A percentile compares a stretch with the other conserved stretches of the same genome.
phyloP scores from a whole-genome alignment of 2,329 filamentous ascomycete species.

The Lecanicillium sp. region DNA sequence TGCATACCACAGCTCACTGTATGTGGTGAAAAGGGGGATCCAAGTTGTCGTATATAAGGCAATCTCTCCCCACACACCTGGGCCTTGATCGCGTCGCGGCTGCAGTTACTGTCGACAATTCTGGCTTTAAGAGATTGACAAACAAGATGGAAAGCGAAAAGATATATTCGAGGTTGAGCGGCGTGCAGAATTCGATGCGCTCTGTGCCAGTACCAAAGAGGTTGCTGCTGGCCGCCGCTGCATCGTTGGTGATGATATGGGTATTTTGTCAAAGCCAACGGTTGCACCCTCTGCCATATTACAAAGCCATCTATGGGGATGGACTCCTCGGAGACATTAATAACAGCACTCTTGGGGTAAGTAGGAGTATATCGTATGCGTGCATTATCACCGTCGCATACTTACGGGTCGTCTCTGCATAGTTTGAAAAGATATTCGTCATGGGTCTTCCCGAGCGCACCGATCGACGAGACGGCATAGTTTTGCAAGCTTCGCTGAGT shows the following conservation, averaged over 20 bases:
- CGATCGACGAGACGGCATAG: conserved; percentile 41
- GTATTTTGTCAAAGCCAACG: conserved; percentile 6
- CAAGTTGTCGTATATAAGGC: too few relatives aligned
- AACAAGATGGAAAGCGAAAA: too few relatives aligned
- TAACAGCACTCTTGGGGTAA: conserved; percentile 7
- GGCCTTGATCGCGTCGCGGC: too few relatives aligned
- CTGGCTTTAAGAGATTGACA: too few relatives aligned
- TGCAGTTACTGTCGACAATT: too few relatives aligned
- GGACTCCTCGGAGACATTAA: conserved; percentile 7
- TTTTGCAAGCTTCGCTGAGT: conserved; percentile 36
- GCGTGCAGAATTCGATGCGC: too few relatives aligned
- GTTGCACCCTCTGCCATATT: conserved; percentile 4
- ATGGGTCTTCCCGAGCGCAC: conserved; percentile 40
- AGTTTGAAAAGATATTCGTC: conserved; percentile 26
- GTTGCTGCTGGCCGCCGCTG: conserved; percentile 2
- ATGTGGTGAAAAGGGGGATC: too few relatives aligned
- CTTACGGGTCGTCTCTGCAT: not conserved
- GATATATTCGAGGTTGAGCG: too few relatives aligned
- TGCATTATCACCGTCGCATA: too few relatives aligned
- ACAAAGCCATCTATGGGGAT: conserved; percentile 1
- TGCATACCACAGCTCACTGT: too few relatives aligned
- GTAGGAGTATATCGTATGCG: not conserved
- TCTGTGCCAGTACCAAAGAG: conserved; percentile 4
- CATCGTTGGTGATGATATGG: conserved; percentile 4
- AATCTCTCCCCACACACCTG: too few relatives aligned